Evolutionary conservation across 495 filamentous ascomycete species (phyloP), one percentile per base, ranked within the genome.

Genomic region (Thozetella sp.): DNA sequence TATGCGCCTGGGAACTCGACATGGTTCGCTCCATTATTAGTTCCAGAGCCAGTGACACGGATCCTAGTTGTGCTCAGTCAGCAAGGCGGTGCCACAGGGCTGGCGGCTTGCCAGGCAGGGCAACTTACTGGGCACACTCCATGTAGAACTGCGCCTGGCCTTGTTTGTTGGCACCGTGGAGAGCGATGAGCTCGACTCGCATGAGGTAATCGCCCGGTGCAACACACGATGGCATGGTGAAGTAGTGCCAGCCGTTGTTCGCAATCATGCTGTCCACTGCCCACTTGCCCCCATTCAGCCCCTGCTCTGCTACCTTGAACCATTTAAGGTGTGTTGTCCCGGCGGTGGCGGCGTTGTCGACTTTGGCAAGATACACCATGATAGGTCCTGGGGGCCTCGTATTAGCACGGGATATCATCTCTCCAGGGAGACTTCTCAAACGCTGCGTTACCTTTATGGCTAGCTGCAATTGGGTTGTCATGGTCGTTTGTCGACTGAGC

Each of bases 61-160:
- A 84, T 80, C 55, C 66, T 69, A 25, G 13, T 12, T 13, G 30
- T 13, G 13, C 22, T 6, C n/a, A n/a, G n/a, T 48, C 17, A 48
- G 45, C 3, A 4, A 48, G 19, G 6, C n/a, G 45, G 3, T 3
- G 23, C n/a, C n/a, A n/a, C n/a, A n/a, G n/a, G n/a, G n/a, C n/a
- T n/a, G n/a, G n/a, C n/a, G n/a, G n/a, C n/a, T n/a, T 3, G 45
- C 45, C 45, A 22, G 45, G 45, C 23, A n/a, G 17, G 45, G 45
- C 2, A n/a, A 3, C 64, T 64, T 76, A 74, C 68, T 77, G 74
- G 11, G 75, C 74, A 62, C 75, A 78, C 62, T 74, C 74, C 60
- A 76, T 77, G 62, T 83, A 83, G 61, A 84, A 79, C 66, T 85
- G 81, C 1, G 82, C 81, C 43, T 74, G 78, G 9, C 73, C 74